phyloP scores from a whole-genome alignment of 495 filamentous ascomycete species.

The Sabuloglossum arenarium region DNA sequence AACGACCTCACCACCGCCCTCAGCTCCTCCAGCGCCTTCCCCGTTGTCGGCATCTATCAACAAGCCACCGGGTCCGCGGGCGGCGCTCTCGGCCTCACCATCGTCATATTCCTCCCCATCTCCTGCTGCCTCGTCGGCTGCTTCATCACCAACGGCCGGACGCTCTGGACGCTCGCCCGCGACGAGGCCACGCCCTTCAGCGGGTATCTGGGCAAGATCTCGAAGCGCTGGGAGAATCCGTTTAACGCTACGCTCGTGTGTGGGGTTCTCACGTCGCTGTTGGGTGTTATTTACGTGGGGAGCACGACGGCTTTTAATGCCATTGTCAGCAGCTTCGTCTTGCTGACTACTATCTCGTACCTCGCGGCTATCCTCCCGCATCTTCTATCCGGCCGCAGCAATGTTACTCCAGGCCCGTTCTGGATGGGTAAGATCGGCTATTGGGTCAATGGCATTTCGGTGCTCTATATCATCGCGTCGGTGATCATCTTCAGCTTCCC shows the following conservation, averaged over 20 bases:
- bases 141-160: constrained; percentile 19
- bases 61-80: constrained; percentile 19
- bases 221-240: constrained; percentile 34
- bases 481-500: constrained; percentile 57
- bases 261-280: constrained; percentile 35
- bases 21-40: constrained; percentile 15
- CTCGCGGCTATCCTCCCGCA: constrained; percentile 58
- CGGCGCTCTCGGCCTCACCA: constrained; percentile 19
- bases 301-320: constrained; percentile 54
- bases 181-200: constrained; percentile 32
- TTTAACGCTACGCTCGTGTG: constrained; percentile 46
- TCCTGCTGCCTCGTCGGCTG: constrained; percentile 15
- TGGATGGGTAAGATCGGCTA: constrained; percentile 39
- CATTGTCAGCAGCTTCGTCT: constrained; percentile 53
- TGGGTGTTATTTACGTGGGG: constrained; percentile 59
- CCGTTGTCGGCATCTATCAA: constrained; percentile 20
- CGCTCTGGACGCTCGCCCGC: constrained; percentile 21
- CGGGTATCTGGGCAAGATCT: constrained; percentile 24
- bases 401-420: constrained; percentile 48
- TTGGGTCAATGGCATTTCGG: constrained; percentile 33
- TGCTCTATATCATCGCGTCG: constrained; percentile 46
- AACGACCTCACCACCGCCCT: constrained; percentile 31
- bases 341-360: constrained; percentile 53
- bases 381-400: constrained; percentile 37
- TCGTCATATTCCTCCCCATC: constrained; percentile 20